Percentiles rank a stretch among this genome's conserved stretches.
Conservation (phyloP, 2,329 filamentous ascomycete genomes). For the Aspergillus sp. region DNA sequence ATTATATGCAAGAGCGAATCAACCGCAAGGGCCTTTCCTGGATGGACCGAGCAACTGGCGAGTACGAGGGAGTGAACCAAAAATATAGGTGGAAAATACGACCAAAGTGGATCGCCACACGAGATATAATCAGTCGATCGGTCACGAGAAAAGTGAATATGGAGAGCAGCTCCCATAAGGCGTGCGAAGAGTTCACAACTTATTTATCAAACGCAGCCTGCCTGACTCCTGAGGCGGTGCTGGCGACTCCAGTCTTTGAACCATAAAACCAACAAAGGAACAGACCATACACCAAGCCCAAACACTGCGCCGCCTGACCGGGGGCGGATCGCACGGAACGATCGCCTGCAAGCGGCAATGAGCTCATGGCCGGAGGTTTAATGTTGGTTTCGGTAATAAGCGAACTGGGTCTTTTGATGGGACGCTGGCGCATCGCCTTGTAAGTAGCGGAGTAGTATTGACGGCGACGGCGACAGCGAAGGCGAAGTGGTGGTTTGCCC, state of each 20-base stretch:
- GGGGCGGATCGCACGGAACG: background rate
- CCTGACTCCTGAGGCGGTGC: constrained; percentile 9
- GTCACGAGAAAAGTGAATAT: background rate
- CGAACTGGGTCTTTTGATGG: background rate
- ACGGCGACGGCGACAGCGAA: background rate
- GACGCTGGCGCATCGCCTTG: background rate
- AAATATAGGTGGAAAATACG: constrained; percentile 19
- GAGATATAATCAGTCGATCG: background rate
- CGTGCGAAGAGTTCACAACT: background rate
- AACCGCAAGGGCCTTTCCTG: background rate
- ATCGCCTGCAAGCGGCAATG: background rate
- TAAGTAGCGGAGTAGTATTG: background rate
- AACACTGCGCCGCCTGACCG: constrained; percentile 3
- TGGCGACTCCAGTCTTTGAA: background rate
- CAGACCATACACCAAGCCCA: background rate
- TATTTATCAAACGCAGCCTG: constrained; percentile 7
- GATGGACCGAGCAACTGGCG: constrained; percentile 1
- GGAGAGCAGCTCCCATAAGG: background rate
- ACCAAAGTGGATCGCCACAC: constrained; percentile 13
- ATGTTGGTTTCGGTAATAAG: background rate
- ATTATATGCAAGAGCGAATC: background rate
- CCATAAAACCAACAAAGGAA: constrained; percentile 4
- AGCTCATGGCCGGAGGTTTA: background rate
- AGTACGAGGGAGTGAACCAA: constrained; percentile 18
- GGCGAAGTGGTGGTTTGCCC: constrained; percentile 7